These are phyloP conservation scores for Phoma herbarum DNA, from an alignment of 2,329 filamentous ascomycete genomes.

Conservation along the genomic window DNA sequence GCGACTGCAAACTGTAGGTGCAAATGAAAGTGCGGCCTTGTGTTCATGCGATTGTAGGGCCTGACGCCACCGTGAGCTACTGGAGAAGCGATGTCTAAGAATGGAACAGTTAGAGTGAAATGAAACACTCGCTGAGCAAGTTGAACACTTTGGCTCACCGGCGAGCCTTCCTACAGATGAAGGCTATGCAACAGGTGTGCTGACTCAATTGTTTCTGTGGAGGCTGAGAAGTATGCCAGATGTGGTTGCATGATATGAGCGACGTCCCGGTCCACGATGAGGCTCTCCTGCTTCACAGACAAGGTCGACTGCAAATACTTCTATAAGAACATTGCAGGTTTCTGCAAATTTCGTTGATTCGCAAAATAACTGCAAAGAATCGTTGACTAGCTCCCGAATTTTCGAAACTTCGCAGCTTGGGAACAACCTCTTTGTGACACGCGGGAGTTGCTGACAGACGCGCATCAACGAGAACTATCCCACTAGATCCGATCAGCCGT, in stretches of 20 bases:
- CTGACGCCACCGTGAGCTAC: slow-evolving; percentile 9
- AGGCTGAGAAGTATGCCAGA: slow-evolving; percentile 27
- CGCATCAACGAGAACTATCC: neutral
- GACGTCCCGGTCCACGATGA: neutral
- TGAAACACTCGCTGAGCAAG: slow-evolving; percentile 2
- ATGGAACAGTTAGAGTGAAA: neutral
- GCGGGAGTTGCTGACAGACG: neutral
- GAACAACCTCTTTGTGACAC: neutral
- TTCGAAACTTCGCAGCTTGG: neutral
- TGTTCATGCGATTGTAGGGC: neutral
- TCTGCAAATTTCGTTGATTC: neutral
- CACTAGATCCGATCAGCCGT: neutral
- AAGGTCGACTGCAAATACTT: neutral
- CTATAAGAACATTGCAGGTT: neutral
- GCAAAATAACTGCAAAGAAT: neutral
- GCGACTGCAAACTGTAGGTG: neutral
- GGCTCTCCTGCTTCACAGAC: neutral
- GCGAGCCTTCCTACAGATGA: slow-evolving; percentile 9
- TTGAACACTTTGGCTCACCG: slow-evolving; percentile 25
- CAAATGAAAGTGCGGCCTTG: neutral
- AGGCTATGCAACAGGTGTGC: slow-evolving; percentile 19
- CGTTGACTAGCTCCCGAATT: neutral
- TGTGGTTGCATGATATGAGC: slow-evolving; percentile 1
- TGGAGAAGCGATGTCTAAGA: neutral
- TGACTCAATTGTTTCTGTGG: slow-evolving; percentile 17